phyloP scores from a whole-genome alignment of 768 basidiomycete species.

The Daedalea quercina region DNA sequence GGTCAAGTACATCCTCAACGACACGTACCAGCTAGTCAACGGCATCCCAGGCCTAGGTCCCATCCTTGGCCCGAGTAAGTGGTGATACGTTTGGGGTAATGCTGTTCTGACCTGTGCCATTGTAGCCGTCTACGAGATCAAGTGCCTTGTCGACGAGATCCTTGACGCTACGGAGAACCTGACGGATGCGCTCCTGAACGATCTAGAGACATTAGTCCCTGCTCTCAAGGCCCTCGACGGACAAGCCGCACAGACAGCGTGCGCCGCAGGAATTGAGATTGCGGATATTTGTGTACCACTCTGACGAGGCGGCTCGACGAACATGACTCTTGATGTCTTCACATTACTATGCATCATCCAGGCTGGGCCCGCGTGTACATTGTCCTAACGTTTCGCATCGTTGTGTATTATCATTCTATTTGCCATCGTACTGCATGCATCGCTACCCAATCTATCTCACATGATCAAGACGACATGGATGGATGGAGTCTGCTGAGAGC shows the following conservation, averaged over 20 bases:
- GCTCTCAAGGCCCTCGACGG: slow-evolving; percentile 24
- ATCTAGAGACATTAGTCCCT: slow-evolving; percentile 23
- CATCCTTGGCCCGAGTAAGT: slow-evolving; percentile 50
- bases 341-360: slow-evolving; percentile 8
- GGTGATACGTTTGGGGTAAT: not conserved
- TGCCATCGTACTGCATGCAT: slow-evolving; percentile 10
- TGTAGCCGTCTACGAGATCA: slow-evolving; percentile 51
- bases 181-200: slow-evolving; percentile 39
- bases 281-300: slow-evolving; percentile 13
- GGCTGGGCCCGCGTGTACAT: slow-evolving; percentile 13
- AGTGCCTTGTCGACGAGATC: slow-evolving; percentile 49
- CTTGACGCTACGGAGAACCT: slow-evolving; percentile 44
- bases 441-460: slow-evolving; percentile 12
- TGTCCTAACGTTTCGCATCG: slow-evolving; percentile 9
- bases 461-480: not conserved
- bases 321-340: not conserved
- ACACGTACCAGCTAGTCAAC: slow-evolving; percentile 26
- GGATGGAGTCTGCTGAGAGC: not conserved
- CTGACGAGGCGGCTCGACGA: slow-evolving; percentile 3
- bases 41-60: slow-evolving; percentile 42
- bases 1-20: slow-evolving; percentile 38
- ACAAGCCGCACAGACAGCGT: slow-evolving; percentile 17
- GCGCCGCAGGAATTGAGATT: slow-evolving; percentile 19
- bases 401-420: slow-evolving; percentile 11
- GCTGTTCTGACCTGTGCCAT: not conserved